Evolutionary conservation across 2,329 filamentous ascomycete species (phyloP).

Genomic region (Onygenales sp.): DNA sequence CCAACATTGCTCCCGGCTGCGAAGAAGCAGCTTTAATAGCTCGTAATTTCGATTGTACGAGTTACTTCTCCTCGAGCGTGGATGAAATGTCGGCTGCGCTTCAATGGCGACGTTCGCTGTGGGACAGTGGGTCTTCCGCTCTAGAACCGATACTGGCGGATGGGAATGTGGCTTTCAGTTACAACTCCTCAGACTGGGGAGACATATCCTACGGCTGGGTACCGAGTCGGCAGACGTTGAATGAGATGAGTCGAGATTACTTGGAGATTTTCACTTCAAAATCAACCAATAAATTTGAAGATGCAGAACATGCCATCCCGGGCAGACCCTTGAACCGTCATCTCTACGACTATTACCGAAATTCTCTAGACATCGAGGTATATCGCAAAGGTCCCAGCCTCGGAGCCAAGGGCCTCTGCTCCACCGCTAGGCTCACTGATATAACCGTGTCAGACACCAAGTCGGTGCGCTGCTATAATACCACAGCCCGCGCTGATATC

Average conservation of each 20-base stretch:
- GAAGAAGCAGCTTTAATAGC: too few species aligned
- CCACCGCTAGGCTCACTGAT: background rate
- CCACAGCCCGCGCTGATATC: background rate
- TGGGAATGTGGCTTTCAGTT: background rate
- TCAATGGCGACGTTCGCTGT: background rate
- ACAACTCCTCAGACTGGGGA: background rate
- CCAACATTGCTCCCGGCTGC: too few species aligned
- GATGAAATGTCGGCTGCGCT: too few species aligned
- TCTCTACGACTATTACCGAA: background rate
- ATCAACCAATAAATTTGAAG: background rate
- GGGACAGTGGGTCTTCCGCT: background rate
- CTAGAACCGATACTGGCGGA: background rate
- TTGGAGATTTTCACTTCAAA: background rate
- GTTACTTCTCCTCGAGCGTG: too few species aligned
- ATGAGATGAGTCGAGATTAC: background rate
- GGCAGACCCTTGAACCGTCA: background rate
- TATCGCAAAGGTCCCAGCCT: background rate
- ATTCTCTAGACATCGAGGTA: background rate
- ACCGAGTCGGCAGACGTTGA: background rate
- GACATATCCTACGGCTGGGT: background rate
- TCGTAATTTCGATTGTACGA: background rate
- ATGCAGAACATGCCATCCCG: background rate
- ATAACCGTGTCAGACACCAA: background rate
- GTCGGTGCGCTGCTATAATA: background rate
- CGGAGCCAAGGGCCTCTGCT: background rate